Evolutionary conservation across 352 stramenopile species (phyloP), one percentile per base, ranked within the genome.

Genomic region (Phytopythium vexans): DNA sequence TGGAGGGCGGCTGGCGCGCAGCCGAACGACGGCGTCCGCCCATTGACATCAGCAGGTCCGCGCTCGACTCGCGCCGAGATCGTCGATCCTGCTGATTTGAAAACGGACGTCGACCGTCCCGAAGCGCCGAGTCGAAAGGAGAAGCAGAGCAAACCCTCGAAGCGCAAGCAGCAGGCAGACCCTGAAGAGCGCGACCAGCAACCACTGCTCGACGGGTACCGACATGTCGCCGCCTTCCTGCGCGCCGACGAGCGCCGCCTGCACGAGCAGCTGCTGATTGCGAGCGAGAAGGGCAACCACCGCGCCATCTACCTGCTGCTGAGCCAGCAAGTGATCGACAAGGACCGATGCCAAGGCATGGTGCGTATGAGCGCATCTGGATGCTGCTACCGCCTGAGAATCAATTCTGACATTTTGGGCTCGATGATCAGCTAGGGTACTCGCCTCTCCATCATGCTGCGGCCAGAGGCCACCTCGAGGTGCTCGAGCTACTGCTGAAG

Each of bases 401-500:
- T 4, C 12, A 49, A 12, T 45, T 32, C 16, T 46, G 9, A 35
- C 31, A 9, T 62, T 12, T 46, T 11, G 35, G 31, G 9, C 41
- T 59, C 52, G 16, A 34, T 14, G n/a, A 3, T 11, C 15, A 90
- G 80, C 58, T 69, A 14, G 82, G 79, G 2, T 90, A 76, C 50
- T 77, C 77, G 8, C 82, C 82, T 15, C 37, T 89, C 12, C 82
- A 92, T 57, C 79, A 92, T 57, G 82, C 79, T 8, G 77, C 80
- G 1, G 72, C 77, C 11, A 62, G 82, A 8, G 82, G 80, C 3
- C 82, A 90, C 49, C 56, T 92, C 40, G 68, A 86, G 0, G 77
- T 89, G 10, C 47, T 89, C 4, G 62, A 89, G 46, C 54, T 89
- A 4, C 57, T 92, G 35, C 46, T 92, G 8, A 62, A 81, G 33